These are phyloP conservation scores for Pythium aquatile DNA, from an alignment of 352 stramenopile genomes.

Conservation along the genomic window DNA sequence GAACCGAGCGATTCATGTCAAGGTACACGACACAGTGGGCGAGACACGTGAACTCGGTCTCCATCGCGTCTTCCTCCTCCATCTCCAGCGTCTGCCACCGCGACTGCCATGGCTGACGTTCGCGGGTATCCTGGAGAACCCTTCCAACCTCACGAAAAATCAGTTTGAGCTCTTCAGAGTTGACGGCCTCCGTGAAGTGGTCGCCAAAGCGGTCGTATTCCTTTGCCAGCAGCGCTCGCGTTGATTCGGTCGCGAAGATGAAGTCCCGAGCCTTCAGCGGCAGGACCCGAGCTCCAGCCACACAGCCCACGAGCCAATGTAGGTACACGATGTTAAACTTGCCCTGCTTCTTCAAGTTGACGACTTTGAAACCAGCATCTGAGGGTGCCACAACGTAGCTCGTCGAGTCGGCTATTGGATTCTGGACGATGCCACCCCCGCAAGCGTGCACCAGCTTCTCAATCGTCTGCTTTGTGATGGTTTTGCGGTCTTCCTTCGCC, in stretches of 20 bases:
- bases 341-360: slow-evolving; percentile 79
- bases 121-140: neutral
- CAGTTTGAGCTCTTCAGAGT: slow-evolving; percentile 41
- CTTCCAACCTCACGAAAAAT: slow-evolving; percentile 47
- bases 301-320: slow-evolving; percentile 56
- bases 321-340: slow-evolving; percentile 72
- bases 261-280: slow-evolving; percentile 58
- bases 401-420: slow-evolving; percentile 64
- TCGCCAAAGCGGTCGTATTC: slow-evolving; percentile 76
- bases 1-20: slow-evolving; percentile 34
- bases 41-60: slow-evolving; percentile 65
- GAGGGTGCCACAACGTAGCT: slow-evolving; percentile 63
- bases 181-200: slow-evolving; percentile 64
- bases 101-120: slow-evolving; percentile 46
- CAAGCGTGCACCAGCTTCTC: slow-evolving; percentile 75
- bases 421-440: slow-evolving; percentile 70
- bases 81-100: slow-evolving; percentile 37
- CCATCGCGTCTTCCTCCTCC: slow-evolving; percentile 72
- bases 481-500: slow-evolving; percentile 19
- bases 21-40: slow-evolving; percentile 75
- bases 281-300: slow-evolving; percentile 34
- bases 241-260: slow-evolving; percentile 67
- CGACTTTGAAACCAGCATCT: slow-evolving; percentile 70
- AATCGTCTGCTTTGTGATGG: slow-evolving; percentile 64
- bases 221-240: slow-evolving; percentile 48